Base-by-base conservation (phyloP, 169 alveolate species). In the Miamiensis avidus region DNA sequence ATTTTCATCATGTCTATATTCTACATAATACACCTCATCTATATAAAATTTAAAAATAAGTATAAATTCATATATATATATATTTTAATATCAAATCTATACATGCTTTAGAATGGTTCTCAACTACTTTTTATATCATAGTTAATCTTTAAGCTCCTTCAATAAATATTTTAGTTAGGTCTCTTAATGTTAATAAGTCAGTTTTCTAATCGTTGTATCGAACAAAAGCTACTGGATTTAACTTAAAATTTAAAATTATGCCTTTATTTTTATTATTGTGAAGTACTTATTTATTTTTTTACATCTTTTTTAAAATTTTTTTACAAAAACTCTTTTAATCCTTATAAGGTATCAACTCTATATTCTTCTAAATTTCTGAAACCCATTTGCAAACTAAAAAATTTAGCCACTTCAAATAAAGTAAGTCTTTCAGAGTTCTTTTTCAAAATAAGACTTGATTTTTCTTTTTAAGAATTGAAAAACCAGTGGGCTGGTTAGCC, bases 1-100 rank as follows among this genome's bases (percentile, higher is more conserved):
- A 64, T 79, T 79, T 49, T 79, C 84, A 79, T 79, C 84, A 79
- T 79, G 84, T 49, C 84, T 79, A 29, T 79, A 79, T 79, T 79
- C 84, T 0, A 79, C 84, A 29, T 79, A 79, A 49, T 34, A 79
- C 1, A 79, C 49, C 29, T 79, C 84, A 65, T 79, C 76, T 79
- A 4, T 77, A 34, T 64, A 15, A 64, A 79, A 29, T 64, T 79
- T 6, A 64, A 4, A 0, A 33, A 4, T 11, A 65, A 49, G 29
- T 79, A 28, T 65, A 34, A 26, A 78, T 27, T 34, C 0, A 0
- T 34, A n/a, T 1, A 25, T 25, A 4, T 27, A 28, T 34, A 77
- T n/a, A 0, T 1, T 33, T 77, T 0, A 31, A 77, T 29, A 26
- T 0, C 15, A 20, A 33, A 16, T 15, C 6, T 29, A 49, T 49